Evolutionary conservation across 768 basidiomycete genomes (phyloP).

Genomic region (Pleurotus pulmonarius): DNA sequence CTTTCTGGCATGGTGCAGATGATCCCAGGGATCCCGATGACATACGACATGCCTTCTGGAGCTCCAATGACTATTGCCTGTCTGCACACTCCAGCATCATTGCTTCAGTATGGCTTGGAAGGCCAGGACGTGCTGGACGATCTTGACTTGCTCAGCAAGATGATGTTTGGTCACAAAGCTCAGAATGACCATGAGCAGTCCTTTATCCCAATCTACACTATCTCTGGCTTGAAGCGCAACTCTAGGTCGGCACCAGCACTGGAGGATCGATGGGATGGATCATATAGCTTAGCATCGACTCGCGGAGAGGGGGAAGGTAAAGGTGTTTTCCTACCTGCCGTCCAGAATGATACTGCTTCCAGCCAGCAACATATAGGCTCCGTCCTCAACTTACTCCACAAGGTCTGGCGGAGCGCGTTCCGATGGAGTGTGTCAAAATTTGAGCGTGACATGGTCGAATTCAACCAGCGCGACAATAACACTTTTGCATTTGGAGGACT

Average conservation of each 20-base stretch:
- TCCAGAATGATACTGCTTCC: background rate
- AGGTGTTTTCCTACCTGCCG: background rate
- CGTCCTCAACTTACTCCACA: background rate
- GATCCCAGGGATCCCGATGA: background rate
- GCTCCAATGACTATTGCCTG: background rate
- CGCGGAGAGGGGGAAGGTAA: background rate
- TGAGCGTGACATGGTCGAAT: background rate
- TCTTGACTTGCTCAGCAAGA: background rate
- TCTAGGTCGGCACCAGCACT: background rate
- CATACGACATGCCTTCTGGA: background rate
- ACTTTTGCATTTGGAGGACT: background rate
- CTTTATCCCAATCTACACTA: background rate
- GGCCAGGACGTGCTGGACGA: background rate
- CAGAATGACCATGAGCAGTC: background rate
- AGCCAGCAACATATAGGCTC: background rate
- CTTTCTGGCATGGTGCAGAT: background rate
- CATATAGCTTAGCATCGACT: background rate
- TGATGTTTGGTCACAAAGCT: background rate
- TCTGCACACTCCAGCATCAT: background rate
- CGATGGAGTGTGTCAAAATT: background rate
- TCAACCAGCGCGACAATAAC: background rate
- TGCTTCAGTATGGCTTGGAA: background rate
- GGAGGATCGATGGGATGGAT: background rate
- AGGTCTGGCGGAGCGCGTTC: too few relatives aligned
- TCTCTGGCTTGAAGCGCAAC: background rate